Percentiles rank a stretch among this genome's conserved stretches.
Conservation (phyloP, 129 eudicot species). For the Tanacetum coccineum region DNA sequence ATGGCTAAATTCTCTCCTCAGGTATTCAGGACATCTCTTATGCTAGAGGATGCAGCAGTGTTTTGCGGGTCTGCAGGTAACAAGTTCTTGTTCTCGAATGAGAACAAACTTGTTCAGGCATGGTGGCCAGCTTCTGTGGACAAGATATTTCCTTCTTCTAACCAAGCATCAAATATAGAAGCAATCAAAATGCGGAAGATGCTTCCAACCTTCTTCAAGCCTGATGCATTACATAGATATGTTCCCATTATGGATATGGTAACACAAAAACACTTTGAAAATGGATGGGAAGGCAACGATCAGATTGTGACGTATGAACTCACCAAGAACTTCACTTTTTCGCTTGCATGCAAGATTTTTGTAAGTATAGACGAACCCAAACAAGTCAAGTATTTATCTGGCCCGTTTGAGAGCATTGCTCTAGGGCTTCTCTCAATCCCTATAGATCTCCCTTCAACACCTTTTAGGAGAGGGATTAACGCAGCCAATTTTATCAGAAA, state of each 20-base stretch:
- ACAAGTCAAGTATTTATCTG: constrained; percentile 29
- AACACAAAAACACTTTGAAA: constrained; percentile 40
- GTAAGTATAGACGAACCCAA: constrained; percentile 49
- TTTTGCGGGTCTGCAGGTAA: constrained; percentile 25
- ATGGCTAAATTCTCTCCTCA: constrained; percentile 14
- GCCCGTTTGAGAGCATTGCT: constrained; percentile 34
- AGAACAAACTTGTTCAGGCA: constrained; percentile 44
- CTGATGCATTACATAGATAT: constrained; percentile 40
- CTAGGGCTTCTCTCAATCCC: constrained; percentile 44
- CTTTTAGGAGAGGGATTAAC: constrained; percentile 37
- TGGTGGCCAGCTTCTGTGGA: constrained; percentile 45
- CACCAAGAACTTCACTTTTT: constrained; percentile 44
- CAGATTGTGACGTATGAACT: constrained; percentile 32
- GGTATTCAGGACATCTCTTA: constrained; percentile 11
- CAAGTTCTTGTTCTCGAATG: constrained; percentile 57
- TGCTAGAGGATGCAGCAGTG: constrained; percentile 5
- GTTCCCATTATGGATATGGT: constrained; percentile 44
- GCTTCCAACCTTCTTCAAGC: constrained; percentile 43
- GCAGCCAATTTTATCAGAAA: constrained; percentile 37
- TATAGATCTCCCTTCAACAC: constrained; percentile 54
- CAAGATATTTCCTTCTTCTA: constrained; percentile 41
- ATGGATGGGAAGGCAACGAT: constrained; percentile 38
- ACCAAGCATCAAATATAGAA: constrained; percentile 27
- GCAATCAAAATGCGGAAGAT: constrained; percentile 34
- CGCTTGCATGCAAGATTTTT: constrained; percentile 44